phyloP scores from a whole-genome alignment of 2,329 filamentous ascomycete genomes.

The Didymella keratinophila region DNA sequence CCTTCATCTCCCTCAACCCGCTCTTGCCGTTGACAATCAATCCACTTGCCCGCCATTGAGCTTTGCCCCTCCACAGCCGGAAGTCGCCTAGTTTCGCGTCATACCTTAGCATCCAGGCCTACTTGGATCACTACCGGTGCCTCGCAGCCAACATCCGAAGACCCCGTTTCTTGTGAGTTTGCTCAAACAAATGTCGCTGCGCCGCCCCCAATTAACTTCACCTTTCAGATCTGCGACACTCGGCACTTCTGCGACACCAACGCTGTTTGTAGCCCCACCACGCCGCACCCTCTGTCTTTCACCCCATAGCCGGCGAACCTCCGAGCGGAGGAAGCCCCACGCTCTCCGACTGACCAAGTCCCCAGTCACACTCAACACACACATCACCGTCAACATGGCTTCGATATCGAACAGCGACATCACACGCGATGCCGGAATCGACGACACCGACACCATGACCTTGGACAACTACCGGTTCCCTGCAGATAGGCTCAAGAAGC shows the following conservation, averaged over 20 bases:
- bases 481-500: conserved; percentile 64
- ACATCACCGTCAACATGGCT: conserved; percentile 32
- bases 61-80: conserved; percentile 20
- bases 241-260: conserved; percentile 10
- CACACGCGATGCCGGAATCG: conserved; percentile 35
- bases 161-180: conserved; percentile 28
- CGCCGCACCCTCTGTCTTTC: conserved; percentile 14
- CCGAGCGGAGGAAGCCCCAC: conserved; percentile 21
- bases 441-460: conserved; percentile 40
- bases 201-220: conserved; percentile 28
- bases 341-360: conserved; percentile 15
- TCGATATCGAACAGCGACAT: conserved; percentile 32
- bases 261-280: conserved; percentile 5
- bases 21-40: not conserved
- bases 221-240: conserved; percentile 18
- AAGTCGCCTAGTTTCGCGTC: conserved; percentile 29
- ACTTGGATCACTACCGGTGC: conserved; percentile 23
- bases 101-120: conserved; percentile 20
- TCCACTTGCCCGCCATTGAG: not conserved
- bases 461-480: conserved; percentile 68
- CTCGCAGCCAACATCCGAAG: conserved; percentile 29
- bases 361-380: not conserved
- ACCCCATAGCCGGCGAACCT: conserved; percentile 19
- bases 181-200: conserved; percentile 24
- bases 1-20: conserved; percentile 2